Base-by-base conservation (phyloP, 140 eudicot genomes). In the Anethum foeniculum region DNA sequence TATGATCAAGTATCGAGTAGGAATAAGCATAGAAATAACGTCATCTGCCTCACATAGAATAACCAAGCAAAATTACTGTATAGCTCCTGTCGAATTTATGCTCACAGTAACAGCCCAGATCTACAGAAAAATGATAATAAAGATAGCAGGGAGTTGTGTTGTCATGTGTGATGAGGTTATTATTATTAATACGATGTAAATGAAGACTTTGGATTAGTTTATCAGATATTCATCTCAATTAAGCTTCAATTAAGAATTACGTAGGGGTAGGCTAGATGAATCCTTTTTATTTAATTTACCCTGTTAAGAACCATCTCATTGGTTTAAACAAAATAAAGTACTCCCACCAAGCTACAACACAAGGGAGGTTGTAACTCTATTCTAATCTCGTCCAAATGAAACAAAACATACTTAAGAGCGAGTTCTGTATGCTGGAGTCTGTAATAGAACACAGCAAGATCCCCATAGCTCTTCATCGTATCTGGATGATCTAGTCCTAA, bases 341-440 rank as follows among this genome's bases (percentile, higher is more conserved):
- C 19, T 15, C 74, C 41, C 1, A 30, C 41, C 7, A 65, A 65
- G 10, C 19, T 65, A 65, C 21, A 3, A 13, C 39, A 65, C 9
- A 19, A 27, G 73, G 73, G 39, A 65, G 30, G 39, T 65, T 65
- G 19, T 65, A 65, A 30, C 21, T 65, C n/a, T n/a, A n/a, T n/a
- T n/a, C n/a, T n/a, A n/a, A n/a, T n/a, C n/a, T n/a, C n/a, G n/a
- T n/a, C n/a, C n/a, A 41, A 73, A 74, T 13, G 58, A 43, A 43
- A 74, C 7, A 44, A n/a, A 11, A 46, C 78, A 74, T 74, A 74
- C 78, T 74, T 74, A 77, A 90, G 93, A 86, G 93, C 93, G 84
- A 90, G 84, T 85, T 90, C 93, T n/a, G 93, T 90, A 86, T 90
- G 93, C 80, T 90, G 93, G 77, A 90, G 93, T 74, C 93, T 87